Percentiles rank a stretch among this genome's conserved stretches.
phyloP scores from a whole-genome alignment of 2,329 filamentous ascomycete genomes.

The Truncatella angustata region DNA sequence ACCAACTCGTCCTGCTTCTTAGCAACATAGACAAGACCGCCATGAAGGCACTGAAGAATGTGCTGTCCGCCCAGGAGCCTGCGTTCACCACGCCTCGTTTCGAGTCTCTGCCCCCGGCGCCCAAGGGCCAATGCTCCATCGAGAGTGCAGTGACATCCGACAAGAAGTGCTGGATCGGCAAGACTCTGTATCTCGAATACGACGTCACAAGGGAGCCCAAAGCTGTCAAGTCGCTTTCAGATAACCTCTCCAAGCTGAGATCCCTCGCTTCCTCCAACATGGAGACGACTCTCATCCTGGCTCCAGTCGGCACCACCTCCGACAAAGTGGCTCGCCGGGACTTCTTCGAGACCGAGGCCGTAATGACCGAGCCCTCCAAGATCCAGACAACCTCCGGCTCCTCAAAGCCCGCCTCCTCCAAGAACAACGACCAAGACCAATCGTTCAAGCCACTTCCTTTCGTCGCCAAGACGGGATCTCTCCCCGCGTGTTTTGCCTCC shows the following conservation, averaged over 20 bases:
- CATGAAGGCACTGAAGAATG: slow-evolving; percentile 38
- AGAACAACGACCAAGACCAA: slow-evolving; percentile 22
- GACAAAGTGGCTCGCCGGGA: slow-evolving; percentile 46
- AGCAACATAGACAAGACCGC: slow-evolving; percentile 52
- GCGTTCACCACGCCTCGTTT: slow-evolving; percentile 47
- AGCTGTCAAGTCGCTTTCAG: slow-evolving; percentile 41
- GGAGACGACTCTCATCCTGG: slow-evolving; percentile 55
- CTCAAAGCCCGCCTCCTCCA: slow-evolving; percentile 30
- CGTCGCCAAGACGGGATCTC: slow-evolving; percentile 33
- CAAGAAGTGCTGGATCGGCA: slow-evolving; percentile 26
- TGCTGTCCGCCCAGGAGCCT: slow-evolving; percentile 37
- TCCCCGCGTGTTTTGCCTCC: slow-evolving; percentile 74
- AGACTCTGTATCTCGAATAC: slow-evolving; percentile 30
- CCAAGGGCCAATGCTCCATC: slow-evolving; percentile 37
- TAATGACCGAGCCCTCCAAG: slow-evolving; percentile 34
- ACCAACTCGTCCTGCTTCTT: slow-evolving; percentile 59
- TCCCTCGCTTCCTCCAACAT: slow-evolving; percentile 48
- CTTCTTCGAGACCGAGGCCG: slow-evolving; percentile 37
- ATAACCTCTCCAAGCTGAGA: slow-evolving; percentile 43
- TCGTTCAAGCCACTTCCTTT: slow-evolving; percentile 27
- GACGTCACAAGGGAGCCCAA: slow-evolving; percentile 32
- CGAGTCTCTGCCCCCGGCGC: slow-evolving; percentile 45
- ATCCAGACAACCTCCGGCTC: slow-evolving; percentile 15
- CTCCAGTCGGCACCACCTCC: slow-evolving; percentile 39
- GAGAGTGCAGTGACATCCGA: slow-evolving; percentile 19